A percentile compares a stretch with the other conserved stretches of the same genome.
phyloP scores from a whole-genome alignment of 495 filamentous ascomycete genomes.

The Penicillium simplicissimum region DNA sequence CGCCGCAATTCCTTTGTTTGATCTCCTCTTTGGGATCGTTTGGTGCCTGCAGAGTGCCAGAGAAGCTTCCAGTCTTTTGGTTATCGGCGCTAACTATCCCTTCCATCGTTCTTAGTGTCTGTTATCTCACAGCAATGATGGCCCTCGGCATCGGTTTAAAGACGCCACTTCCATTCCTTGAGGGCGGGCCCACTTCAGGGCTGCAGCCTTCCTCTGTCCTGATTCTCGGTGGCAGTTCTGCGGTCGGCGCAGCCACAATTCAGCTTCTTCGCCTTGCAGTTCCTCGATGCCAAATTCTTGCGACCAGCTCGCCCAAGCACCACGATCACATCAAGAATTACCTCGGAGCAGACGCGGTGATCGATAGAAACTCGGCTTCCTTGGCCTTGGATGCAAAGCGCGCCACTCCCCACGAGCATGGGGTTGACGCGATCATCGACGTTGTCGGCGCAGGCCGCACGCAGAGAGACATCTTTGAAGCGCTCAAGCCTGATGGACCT shows the following conservation, averaged over 20 bases:
- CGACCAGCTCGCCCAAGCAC: conserved; percentile 40
- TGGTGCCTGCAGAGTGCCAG: not conserved
- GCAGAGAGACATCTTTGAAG: conserved; percentile 22
- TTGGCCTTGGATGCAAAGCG: conserved; percentile 29
- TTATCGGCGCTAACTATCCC: too few relatives aligned
- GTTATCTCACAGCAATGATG: conserved; percentile 42
- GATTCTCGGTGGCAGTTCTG: conserved; percentile 46
- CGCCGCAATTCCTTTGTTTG: not conserved
- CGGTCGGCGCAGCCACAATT: conserved; percentile 39
- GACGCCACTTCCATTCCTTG: conserved; percentile 35
- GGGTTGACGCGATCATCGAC: conserved; percentile 47
- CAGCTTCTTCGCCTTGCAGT: conserved; percentile 43
- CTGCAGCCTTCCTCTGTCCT: conserved; percentile 35
- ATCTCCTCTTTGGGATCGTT: not conserved
- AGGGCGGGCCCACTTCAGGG: conserved; percentile 13
- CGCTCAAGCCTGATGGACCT: conserved; percentile 29
- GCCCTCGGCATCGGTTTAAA: conserved; percentile 29
- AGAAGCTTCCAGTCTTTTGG: too few relatives aligned
- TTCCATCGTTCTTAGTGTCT: conserved; percentile 26
- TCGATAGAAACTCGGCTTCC: conserved; percentile 30
- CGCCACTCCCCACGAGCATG: conserved; percentile 23
- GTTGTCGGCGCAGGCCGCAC: conserved; percentile 29
- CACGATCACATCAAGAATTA: conserved; percentile 22
- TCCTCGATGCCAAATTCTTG: conserved; percentile 34
- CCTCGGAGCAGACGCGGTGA: conserved; percentile 35